phyloP scores from a whole-genome alignment of 179 eudicot species.

The Patellifolia procumbens region DNA sequence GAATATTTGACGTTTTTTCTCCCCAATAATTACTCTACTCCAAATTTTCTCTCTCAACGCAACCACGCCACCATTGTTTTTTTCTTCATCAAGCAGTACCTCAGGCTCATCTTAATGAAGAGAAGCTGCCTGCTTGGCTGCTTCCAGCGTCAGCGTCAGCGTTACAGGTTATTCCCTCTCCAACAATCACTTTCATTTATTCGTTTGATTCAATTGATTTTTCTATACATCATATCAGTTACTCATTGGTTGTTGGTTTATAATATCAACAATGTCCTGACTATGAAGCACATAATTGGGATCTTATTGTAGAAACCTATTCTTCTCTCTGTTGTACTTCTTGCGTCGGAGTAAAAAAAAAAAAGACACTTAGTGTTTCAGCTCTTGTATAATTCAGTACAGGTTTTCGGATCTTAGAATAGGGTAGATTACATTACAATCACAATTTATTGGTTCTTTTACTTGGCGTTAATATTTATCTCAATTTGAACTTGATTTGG shows the following conservation, averaged over 20 bases:
- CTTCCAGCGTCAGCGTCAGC: no score
- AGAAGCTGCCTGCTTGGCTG: not conserved
- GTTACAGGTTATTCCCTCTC: not conserved
- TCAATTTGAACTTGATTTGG: not conserved
- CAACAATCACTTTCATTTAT: not conserved
- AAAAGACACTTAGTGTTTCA: no score
- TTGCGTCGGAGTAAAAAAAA: not conserved
- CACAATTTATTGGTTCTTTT: not conserved
- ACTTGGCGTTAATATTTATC: not conserved
- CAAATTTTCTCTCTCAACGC: no score
- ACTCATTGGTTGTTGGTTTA: not conserved
- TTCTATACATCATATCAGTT: no score
- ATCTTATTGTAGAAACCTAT: not conserved
- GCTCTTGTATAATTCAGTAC: not conserved
- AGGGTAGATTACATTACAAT: not conserved
- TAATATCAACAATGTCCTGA: not conserved
- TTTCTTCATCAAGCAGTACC: no score
- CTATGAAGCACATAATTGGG: not conserved
- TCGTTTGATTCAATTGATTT: no score
- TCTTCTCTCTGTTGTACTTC: not conserved
- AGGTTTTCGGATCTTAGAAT: not conserved
- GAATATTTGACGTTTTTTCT: no score
- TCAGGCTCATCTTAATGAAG: not conserved
- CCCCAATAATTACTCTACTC: no score
- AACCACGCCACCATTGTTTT: no score